Evolutionary conservation across 768 basidiomycete species (phyloP), one percentile per base, ranked within the genome.

Genomic region (Cubamyces lactineus): DNA sequence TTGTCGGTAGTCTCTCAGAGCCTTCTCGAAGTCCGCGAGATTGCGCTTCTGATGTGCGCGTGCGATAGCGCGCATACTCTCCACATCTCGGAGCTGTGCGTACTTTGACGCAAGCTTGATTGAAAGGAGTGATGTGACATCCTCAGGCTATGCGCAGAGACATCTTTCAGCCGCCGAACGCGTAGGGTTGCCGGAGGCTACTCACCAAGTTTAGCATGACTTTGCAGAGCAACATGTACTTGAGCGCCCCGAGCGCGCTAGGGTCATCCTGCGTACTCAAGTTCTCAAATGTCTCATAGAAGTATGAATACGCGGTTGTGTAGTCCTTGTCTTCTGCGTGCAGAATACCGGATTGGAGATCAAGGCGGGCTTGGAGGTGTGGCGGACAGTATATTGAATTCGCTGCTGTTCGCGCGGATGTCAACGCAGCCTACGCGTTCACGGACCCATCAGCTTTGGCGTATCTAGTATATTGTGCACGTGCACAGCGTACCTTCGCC

Each of bases 261-360:
- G 76, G 74, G 58, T 77, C 80, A 43, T 93, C 94, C 59, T 94
- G 89, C 1, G 86, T 73, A 43, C 86, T 85, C 66, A 94, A 79
- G 53, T 88, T 94, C 76, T 99, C 97, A 65, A 98, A 98, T 2
- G 94, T 88, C 76, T 98, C 96, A 68, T 92, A 94, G 77, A 98
- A 98, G 78, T 98, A 99, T 0, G 92, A 94, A 75, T 97, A 97
- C 21, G 88, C 96, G 0, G 96, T 99, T 60, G 85, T 96, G 75
- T 97, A 98, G 75, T 98, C 96, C 72, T 96, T 96, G 70, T 99
- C 96, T 68, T 99, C 96, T 0, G 96, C 95, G 69, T 97, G 94
- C 11, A 98, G 82, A 45, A 96, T 81, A 4, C 96, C 89, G 45
- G 82, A 82, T 69, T 89, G 88, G 26, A 89, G 79, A 68, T 91